Evolutionary conservation across 139 green algal species (phyloP), one percentile per base, ranked within the genome.

Genomic region (Haematococcus lacustris): DNA sequence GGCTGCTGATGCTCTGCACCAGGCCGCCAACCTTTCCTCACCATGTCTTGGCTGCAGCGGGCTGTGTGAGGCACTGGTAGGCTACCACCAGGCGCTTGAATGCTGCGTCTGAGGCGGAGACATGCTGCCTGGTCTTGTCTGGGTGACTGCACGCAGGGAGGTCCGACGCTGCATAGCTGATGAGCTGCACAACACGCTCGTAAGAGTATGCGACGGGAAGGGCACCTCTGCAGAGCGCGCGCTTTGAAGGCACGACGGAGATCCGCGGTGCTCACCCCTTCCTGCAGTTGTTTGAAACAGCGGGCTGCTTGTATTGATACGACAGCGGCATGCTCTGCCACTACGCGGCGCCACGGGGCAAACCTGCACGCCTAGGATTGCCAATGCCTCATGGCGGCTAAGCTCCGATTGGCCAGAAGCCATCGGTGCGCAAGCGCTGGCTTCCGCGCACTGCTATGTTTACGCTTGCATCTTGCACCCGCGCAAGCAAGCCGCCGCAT

Each of bases 11-110:
- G n/a, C n/a, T n/a, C n/a, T n/a, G n/a, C n/a, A n/a, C n/a, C n/a
- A n/a, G n/a, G n/a, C n/a, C n/a, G n/a, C n/a, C n/a, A n/a, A n/a
- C n/a, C n/a, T n/a, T n/a, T n/a, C n/a, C n/a, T n/a, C n/a, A n/a
- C n/a, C n/a, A n/a, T n/a, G n/a, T n/a, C n/a, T n/a, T n/a, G n/a
- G n/a, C n/a, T 63, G 53, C 53, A 37, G 53, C 53, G 63, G 32
- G 35, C 35, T 69, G 63, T n/a, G 35, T 51, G 32, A 69, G 63
- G 2, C 63, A 9, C 63, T 69, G 63, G 63, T 69, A 69, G 2
- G 63, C 63, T 21, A 37, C 63, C 32, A 37, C 63, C 59, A 78
- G 17, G 57, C 74, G 2, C 59, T 64, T 40, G 71, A 78, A 66
- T 73, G 74, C 60, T 70, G 59, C 67, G 40, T 57, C 67, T 73